Evolutionary conservation across 2,329 filamentous ascomycete genomes (phyloP), one percentile per base, ranked within the genome.

Genomic region (Emericellopsis atlantica): DNA sequence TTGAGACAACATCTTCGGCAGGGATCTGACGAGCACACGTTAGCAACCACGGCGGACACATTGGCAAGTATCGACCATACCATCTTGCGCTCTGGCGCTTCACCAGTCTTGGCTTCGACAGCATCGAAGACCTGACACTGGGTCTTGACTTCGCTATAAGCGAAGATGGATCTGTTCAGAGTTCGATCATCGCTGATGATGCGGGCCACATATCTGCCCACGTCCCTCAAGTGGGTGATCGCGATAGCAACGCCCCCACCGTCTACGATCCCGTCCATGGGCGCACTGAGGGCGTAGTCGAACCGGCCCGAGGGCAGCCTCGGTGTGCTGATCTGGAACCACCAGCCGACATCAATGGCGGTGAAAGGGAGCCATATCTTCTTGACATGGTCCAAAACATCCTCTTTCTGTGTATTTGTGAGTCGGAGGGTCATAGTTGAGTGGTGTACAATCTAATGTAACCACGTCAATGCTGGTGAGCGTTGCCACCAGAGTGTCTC

Each of bases 341-440:
- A 78, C 58, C 60, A 74, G n/a, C 73, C 74, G 11, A 75, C 64
- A 45, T 78, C 73, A 39, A 77, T 66, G 48, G 72, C 57, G 6
- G 74, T 77, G 54, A 69, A 78, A 0, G 70, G 69, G 1, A 78
- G 59, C 26, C 59, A 54, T 2, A 69, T 49, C 41, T 59, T 54
- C 48, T 67, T 65, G 44, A 76, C 58, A 40, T 69, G 62, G 43
- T 70, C 62, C 49, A 69, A 62, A 11, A 74, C 58, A 3, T 59
- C 54, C 46, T 76, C 68, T 58, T 76, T 76, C 52, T 53, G 5
- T 21, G 3, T 5, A 21, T 21, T 21, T 5, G 18, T 60, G 62
- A 26, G 62, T 61, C 2, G 75, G 57, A 2, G 58, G 57, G 9
- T 68, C 62, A 45, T 76, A 66, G 10, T 62, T 59, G 23, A 58